Percentiles rank a stretch among this genome's conserved stretches.
Evolutionary conservation across 164 flowering plant genomes (phyloP).

Genomic region (Magnolia officinalis): DNA sequence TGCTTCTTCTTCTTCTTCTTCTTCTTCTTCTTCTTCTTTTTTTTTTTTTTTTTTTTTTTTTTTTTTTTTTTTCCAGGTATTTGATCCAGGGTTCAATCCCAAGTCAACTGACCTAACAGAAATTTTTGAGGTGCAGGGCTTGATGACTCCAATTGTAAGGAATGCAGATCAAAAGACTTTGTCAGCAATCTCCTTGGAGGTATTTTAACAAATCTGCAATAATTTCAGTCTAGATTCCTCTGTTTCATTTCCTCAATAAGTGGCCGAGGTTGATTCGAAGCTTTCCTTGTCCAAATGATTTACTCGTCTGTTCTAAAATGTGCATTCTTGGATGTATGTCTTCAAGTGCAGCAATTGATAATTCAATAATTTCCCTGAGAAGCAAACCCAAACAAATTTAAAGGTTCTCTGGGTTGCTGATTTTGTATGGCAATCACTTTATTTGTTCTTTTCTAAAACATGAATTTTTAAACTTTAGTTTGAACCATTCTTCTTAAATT

Average conservation of each 20-base stretch:
- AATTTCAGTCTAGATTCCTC: background rate
- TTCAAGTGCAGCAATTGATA: background rate
- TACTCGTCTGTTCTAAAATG: background rate
- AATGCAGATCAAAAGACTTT: constrained; percentile 93
- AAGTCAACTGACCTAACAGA: background rate
- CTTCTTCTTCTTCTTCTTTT: no score
- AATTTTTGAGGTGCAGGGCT: constrained; percentile 52
- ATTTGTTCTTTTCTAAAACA: background rate
- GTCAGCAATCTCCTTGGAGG: constrained; percentile 83
- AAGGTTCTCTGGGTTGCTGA: background rate
- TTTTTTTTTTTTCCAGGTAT: no score
- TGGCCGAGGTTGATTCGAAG: background rate
- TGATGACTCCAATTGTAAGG: constrained; percentile 96
- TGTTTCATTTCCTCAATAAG: background rate
- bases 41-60: no score
- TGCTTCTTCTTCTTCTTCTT: no score
- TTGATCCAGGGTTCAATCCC: no score
- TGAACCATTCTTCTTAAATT: no score
- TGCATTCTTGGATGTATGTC: background rate
- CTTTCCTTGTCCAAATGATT: background rate
- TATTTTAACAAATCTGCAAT: constrained; percentile 19
- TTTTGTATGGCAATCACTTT: background rate
- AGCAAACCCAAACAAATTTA: background rate
- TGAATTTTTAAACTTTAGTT: background rate
- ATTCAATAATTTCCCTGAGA: background rate